A percentile compares a stretch with the other conserved stretches of the same genome.
These are phyloP conservation scores for Lodderomyces pseudojiufengensis DNA, from an alignment of 1,139 yeast genomes.

Conservation along the genomic window DNA sequence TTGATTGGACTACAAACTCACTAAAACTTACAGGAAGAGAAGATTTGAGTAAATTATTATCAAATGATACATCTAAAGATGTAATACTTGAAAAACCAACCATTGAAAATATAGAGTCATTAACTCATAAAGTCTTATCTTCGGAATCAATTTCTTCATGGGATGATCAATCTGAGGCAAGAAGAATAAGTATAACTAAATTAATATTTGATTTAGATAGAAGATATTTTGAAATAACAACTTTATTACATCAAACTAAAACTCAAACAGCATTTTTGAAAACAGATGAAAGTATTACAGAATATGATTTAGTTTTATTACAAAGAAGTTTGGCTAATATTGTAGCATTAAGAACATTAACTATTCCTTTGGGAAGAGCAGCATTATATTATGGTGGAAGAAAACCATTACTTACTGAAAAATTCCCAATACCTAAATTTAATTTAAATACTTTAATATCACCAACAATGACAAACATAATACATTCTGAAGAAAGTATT, in stretches of 20 bases:
- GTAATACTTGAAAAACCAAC: conserved; percentile 4
- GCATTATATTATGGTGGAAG: conserved; percentile 68
- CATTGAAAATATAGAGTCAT: conserved; percentile 32
- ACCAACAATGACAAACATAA: conserved; percentile 65
- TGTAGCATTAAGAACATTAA: conserved; percentile 68
- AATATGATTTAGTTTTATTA: conserved; percentile 52
- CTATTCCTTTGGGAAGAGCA: conserved; percentile 77
- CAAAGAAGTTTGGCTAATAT: conserved; percentile 65
- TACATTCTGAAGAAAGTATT: conserved; percentile 54
- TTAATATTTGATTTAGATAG: conserved; percentile 75
- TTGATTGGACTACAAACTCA: conserved; percentile 47
- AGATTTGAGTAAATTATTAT: conserved; percentile 39
- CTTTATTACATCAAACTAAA: conserved; percentile 66
- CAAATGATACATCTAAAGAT: not conserved
- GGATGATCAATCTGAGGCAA: conserved; percentile 69
- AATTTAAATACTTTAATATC: conserved; percentile 64
- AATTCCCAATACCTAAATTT: conserved; percentile 73
- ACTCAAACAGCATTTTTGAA: conserved; percentile 50
- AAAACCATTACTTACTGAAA: conserved; percentile 79
- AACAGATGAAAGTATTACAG: conserved; percentile 37
- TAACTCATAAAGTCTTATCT: conserved; percentile 35
- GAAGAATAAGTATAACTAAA: conserved; percentile 60
- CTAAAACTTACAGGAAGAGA: conserved; percentile 63
- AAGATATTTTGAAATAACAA: conserved; percentile 73
- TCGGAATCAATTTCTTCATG: conserved; percentile 50